Conservation (phyloP, 768 basidiomycete genomes). For the Termitomyces sp. region DNA sequence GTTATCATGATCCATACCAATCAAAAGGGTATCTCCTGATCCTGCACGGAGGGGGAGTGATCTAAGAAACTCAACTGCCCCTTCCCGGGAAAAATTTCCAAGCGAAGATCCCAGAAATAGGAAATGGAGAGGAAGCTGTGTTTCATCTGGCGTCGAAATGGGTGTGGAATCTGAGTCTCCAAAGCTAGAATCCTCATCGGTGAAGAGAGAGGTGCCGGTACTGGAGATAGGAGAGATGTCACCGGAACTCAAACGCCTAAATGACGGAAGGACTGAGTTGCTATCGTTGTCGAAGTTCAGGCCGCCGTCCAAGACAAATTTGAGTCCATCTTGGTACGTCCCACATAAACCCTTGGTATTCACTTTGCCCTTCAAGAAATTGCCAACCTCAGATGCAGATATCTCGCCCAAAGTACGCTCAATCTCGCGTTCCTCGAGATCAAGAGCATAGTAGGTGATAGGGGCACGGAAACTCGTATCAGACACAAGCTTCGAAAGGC, state of each 20-base stretch:
- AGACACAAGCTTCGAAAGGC: slow-evolving; percentile 54
- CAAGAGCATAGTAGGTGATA: slow-evolving; percentile 87
- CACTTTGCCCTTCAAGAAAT: slow-evolving; percentile 63
- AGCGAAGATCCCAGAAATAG: slow-evolving; percentile 90
- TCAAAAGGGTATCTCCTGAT: slow-evolving; percentile 74
- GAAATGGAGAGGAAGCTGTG: slow-evolving; percentile 62
- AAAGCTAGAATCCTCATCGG: slow-evolving; percentile 18
- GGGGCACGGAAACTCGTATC: slow-evolving; percentile 33
- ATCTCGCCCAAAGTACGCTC: slow-evolving; percentile 73
- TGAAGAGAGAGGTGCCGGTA: slow-evolving; percentile 19
- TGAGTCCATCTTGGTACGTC: slow-evolving; percentile 86
- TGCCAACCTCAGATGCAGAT: slow-evolving; percentile 55
- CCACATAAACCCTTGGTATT: slow-evolving; percentile 82
- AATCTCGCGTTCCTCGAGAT: slow-evolving; percentile 85
- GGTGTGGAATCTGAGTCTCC: slow-evolving; percentile 23
- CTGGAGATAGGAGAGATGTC: slow-evolving; percentile 38
- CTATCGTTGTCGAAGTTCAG: slow-evolving; percentile 26
- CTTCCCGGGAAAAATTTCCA: slow-evolving; percentile 80
- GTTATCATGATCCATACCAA: slow-evolving; percentile 90
- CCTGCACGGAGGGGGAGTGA: slow-evolving; percentile 74
- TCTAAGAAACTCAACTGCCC: slow-evolving; percentile 67
- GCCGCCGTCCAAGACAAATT: slow-evolving; percentile 67
- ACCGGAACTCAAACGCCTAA: slow-evolving; percentile 12
- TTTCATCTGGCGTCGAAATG: slow-evolving; percentile 44
- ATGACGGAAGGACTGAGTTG: slow-evolving; percentile 3